Evolutionary conservation across 768 basidiomycete species (phyloP).

Genomic region (Lentinula lateritia): DNA sequence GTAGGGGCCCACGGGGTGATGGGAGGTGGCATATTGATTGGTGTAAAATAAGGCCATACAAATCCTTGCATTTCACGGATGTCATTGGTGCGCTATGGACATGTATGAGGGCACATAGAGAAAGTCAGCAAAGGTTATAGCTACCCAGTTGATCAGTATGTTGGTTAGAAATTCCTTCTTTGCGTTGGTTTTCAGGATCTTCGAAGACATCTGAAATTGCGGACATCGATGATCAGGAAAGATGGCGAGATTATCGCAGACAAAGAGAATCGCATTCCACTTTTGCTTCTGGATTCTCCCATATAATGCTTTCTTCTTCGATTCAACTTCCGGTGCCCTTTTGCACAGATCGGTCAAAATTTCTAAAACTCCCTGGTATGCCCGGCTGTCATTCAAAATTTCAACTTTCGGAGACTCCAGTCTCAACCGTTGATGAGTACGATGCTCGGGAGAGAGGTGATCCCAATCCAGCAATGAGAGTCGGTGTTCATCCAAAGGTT

Average conservation of each 20-base stretch:
- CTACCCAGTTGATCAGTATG: not conserved
- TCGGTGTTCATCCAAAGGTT: not conserved
- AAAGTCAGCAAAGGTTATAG: not conserved
- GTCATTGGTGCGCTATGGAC: not conserved
- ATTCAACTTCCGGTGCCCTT: not conserved
- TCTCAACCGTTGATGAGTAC: not conserved
- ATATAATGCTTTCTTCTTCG: not conserved
- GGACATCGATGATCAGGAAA: not conserved
- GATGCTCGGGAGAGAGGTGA: not conserved
- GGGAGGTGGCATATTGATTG: not conserved
- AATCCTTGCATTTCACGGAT: not conserved
- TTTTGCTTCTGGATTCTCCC: not conserved
- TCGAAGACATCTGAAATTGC: not conserved
- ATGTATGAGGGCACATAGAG: not conserved
- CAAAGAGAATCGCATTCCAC: constrained; percentile 1
- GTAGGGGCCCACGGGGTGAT: not conserved
- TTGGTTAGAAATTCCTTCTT: not conserved
- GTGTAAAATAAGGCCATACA: not conserved
- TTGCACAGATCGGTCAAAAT: not conserved
- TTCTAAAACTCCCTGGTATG: not conserved
- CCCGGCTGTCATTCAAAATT: not conserved
- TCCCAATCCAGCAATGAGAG: not conserved
- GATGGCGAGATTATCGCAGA: not conserved
- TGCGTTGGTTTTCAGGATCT: not conserved
- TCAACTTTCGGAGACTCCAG: not conserved